Evolutionary conservation across 1,139 yeast genomes (phyloP).

Genomic region (Hansenula anomala): DNA sequence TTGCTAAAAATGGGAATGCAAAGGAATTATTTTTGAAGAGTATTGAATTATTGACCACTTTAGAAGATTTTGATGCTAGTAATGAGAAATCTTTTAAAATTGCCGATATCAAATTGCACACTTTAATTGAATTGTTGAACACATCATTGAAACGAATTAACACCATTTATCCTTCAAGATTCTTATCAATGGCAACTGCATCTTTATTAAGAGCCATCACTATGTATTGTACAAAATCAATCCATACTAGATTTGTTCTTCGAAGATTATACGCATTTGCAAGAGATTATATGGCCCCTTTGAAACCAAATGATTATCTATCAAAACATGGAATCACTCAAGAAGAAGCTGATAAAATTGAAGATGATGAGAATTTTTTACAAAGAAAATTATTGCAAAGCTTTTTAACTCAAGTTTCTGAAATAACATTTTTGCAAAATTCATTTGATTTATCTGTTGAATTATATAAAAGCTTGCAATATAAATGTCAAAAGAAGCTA

Average conservation of each 20-base stretch:
- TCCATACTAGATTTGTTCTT: slow-evolving; percentile 39
- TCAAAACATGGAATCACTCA: slow-evolving; percentile 29
- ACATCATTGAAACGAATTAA: slow-evolving; percentile 47
- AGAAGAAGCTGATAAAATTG: slow-evolving; percentile 34
- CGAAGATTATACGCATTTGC: slow-evolving; percentile 62
- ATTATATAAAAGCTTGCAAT: slow-evolving; percentile 14
- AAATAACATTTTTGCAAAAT: slow-evolving; percentile 29
- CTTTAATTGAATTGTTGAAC: slow-evolving; percentile 55
- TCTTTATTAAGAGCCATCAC: slow-evolving; percentile 48
- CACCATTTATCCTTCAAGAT: slow-evolving; percentile 72
- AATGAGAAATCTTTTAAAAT: slow-evolving; percentile 16
- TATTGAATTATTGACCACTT: slow-evolving; percentile 51
- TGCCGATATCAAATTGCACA: slow-evolving; percentile 56
- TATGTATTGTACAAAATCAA: slow-evolving; percentile 30
- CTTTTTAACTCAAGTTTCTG: slow-evolving; percentile 41
- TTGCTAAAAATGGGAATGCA: slow-evolving; percentile 68
- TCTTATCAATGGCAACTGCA: slow-evolving; percentile 60
- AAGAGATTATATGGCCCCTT: slow-evolving; percentile 55
- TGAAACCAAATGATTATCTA: slow-evolving; percentile 34
- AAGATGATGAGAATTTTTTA: slow-evolving; percentile 48
- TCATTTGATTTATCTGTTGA: slow-evolving; percentile 25
- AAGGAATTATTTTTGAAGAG: slow-evolving; percentile 71
- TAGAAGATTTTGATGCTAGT: slow-evolving; percentile 20
- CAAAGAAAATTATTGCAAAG: slow-evolving; percentile 39
- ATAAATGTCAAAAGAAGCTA: slow-evolving; percentile 5